Evolutionary conservation across 495 filamentous ascomycete genomes (phyloP), one percentile per base, ranked within the genome.

Genomic region (Letharia lupina): DNA sequence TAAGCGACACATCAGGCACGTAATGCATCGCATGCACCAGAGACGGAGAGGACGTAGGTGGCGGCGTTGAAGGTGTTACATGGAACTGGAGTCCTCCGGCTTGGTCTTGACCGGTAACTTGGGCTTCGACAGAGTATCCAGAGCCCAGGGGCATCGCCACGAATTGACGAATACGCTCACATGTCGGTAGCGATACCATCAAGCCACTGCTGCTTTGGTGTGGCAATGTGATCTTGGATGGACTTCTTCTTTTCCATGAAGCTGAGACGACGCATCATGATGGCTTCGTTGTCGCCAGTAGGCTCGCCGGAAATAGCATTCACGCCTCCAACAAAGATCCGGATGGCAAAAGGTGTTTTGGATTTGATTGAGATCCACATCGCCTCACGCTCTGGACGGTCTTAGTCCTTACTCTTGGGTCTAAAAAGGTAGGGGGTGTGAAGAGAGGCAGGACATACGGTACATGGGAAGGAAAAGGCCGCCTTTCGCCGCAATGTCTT

Each of bases 51-150:
- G 23, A 28, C 23, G 23, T 28, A 28, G 23, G 23, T 28, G 23
- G 23, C 23, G 23, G 23, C 23, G 23, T 28, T 28, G 23, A 28
- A 28, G 23, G 23, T 28, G 23, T 28, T 28, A 28, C 23, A 39
- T 81, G 78, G 47, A 84, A 73, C 45, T 82, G 78, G 13, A 83
- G 56, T 16, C 80, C 82, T 20, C 78, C 75, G 57, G 75, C 57
- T 13, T 65, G 62, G 44, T 83, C 80, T 67, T 73, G 47, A 16
- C 78, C 77, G 0, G 78, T 82, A 0, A 83, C 62, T 52, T 83
- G 82, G 15, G 75, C 74, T 67, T 84, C 80, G 18, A 83, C 74
- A 13, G 75, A 73, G 54, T 83, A 83, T 4, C 80, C 79, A 11
- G 70, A 68, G 31, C 77, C 79, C 28, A 76, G 63, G 0, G 65